These are phyloP conservation scores for Capsella bursapastoris DNA, from an alignment of 345 rosid species.

Conservation along the genomic window DNA sequence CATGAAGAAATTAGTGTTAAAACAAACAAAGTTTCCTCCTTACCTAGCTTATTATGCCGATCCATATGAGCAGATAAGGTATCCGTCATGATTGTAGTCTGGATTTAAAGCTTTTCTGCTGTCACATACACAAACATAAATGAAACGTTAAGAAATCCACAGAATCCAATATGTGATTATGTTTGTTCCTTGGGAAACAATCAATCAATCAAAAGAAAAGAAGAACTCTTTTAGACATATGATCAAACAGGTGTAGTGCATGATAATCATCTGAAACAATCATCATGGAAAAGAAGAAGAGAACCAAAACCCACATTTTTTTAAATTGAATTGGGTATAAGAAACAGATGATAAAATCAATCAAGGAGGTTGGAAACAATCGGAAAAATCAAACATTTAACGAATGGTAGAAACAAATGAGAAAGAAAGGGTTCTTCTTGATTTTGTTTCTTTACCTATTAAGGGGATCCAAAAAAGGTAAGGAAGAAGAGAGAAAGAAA, in stretches of 20 bases:
- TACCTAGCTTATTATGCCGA: slow-evolving; percentile 53
- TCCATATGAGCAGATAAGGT: slow-evolving; percentile 51
- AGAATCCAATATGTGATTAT: background rate
- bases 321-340: background rate
- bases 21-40: background rate
- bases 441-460: slow-evolving; percentile 34
- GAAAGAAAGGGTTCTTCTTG: background rate
- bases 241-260: slow-evolving; percentile 16
- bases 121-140: slow-evolving; percentile 30
- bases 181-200: slow-evolving; percentile 37
- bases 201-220: slow-evolving; percentile 6
- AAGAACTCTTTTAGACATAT: slow-evolving; percentile 18
- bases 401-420: background rate
- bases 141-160: background rate
- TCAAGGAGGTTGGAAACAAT: slow-evolving; percentile 39
- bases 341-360: background rate
- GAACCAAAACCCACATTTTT: slow-evolving; percentile 27
- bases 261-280: background rate
- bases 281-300: background rate
- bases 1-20: no score
- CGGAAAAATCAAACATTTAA: slow-evolving; percentile 30
- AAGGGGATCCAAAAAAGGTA: slow-evolving; percentile 30
- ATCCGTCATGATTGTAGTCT: slow-evolving; percentile 55
- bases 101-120: slow-evolving; percentile 26
- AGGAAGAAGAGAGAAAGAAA: slow-evolving; percentile 28